A percentile compares a stretch with the other conserved stretches of the same genome.
These are phyloP conservation scores for Podila clonocystis DNA, from an alignment of 192 early-diverging fungal genomes.

Conservation along the genomic window DNA sequence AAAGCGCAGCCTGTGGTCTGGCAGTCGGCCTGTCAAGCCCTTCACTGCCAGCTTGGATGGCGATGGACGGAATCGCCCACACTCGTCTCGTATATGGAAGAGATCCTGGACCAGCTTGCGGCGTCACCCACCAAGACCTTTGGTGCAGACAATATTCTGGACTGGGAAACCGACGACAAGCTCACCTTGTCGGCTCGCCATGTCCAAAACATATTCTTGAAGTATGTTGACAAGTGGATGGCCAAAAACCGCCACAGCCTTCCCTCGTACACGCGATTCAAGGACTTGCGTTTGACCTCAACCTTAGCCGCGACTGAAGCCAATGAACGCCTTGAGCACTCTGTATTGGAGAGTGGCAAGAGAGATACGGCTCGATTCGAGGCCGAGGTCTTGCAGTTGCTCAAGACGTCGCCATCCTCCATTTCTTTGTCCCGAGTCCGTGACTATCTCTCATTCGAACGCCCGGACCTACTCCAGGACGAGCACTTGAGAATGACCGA, in stretches of 20 bases:
- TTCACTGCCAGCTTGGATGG: slow-evolving; percentile 17
- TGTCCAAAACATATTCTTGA: not conserved
- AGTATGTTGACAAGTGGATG: slow-evolving; percentile 14
- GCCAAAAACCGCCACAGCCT: slow-evolving; percentile 9
- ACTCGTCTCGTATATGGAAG: slow-evolving; percentile 16
- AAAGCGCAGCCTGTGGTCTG: slow-evolving; percentile 4
- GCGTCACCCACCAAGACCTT: slow-evolving; percentile 5
- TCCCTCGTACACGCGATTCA: slow-evolving; percentile 20
- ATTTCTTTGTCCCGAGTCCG: slow-evolving; percentile 5
- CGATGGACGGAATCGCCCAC: slow-evolving; percentile 43
- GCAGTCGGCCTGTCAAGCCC: not conserved
- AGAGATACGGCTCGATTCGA: slow-evolving; percentile 15
- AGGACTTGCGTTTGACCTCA: slow-evolving; percentile 12
- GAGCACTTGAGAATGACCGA: slow-evolving; percentile 20
- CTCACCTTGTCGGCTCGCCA: not conserved
- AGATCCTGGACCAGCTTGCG: slow-evolving; percentile 10
- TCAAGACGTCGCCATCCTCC: slow-evolving; percentile 25
- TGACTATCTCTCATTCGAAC: slow-evolving; percentile 7
- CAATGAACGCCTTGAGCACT: not conserved
- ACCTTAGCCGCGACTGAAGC: slow-evolving; percentile 6
- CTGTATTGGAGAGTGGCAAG: slow-evolving; percentile 20
- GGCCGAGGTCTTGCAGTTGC: slow-evolving; percentile 5
- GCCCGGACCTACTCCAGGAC: slow-evolving; percentile 23
- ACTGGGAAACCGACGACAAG: slow-evolving; percentile 10
- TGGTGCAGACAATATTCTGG: slow-evolving; percentile 20